A percentile compares a stretch with the other conserved stretches of the same genome.
Conservation (phyloP, 2,329 filamentous ascomycete genomes). For the Sporothrix schenckii region DNA sequence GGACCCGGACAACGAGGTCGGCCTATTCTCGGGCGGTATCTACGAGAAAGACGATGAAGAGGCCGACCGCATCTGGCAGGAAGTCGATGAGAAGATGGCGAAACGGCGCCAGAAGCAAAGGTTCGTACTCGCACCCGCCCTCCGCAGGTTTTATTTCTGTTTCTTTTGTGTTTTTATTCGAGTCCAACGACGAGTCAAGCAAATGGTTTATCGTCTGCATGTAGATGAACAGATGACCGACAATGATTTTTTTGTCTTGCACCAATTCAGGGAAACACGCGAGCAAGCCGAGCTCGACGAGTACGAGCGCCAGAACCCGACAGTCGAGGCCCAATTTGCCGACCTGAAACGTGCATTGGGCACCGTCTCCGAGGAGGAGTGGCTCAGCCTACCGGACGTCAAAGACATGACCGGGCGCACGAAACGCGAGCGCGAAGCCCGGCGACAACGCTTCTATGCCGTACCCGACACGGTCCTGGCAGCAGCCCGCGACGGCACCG, state of each 20-base stretch:
- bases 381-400: slow-evolving; percentile 92
- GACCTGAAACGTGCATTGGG: slow-evolving; percentile 90
- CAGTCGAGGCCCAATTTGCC: slow-evolving; percentile 97
- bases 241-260: slow-evolving; percentile 40
- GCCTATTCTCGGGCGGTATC: slow-evolving; percentile 89
- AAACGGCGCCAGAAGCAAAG: slow-evolving; percentile 81
- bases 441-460: slow-evolving; percentile 86
- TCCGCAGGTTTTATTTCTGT: slow-evolving; percentile 13
- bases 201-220: slow-evolving; percentile 68
- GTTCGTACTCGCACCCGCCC: slow-evolving; percentile 61
- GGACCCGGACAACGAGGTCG: slow-evolving; percentile 95
- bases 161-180: too few species aligned
- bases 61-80: slow-evolving; percentile 92
- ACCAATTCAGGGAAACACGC: slow-evolving; percentile 82
- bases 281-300: slow-evolving; percentile 90
- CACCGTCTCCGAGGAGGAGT: slow-evolving; percentile 90
- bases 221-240: slow-evolving; percentile 78
- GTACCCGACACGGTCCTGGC: slow-evolving; percentile 95
- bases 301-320: slow-evolving; percentile 96
- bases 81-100: slow-evolving; percentile 97
- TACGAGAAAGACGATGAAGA: slow-evolving; percentile 99
- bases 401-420: slow-evolving; percentile 97
- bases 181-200: not conserved
- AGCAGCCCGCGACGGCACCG: slow-evolving; percentile 75
- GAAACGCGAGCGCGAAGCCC: slow-evolving; percentile 77